Base-by-base conservation (phyloP, 768 basidiomycete genomes). In the Neoboletus subvelutipes region DNA sequence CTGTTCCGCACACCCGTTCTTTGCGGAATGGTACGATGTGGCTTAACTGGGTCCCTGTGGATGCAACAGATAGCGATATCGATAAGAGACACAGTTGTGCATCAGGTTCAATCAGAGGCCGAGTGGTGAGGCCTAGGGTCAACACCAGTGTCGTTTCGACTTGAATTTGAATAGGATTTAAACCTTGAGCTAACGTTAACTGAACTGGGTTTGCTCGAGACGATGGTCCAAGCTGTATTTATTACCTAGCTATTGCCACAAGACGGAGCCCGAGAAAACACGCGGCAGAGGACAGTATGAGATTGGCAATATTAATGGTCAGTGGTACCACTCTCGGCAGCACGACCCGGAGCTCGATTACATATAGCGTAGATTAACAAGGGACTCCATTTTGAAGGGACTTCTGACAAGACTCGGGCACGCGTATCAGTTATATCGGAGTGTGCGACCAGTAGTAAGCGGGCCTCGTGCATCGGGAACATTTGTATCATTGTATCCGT, bases 361-460 rank as follows among this genome's bases (percentile, higher is more conserved):
- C 47, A 41, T 49, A 55, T 56, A 46, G 13, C 41, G 47, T 42
- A 50, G 50, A 64, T 61, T 47, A 61, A 71, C 66, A 65, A 68
- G 56, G 42, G 36, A 55, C 60, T 43, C 67, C 68, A 57, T 60
- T 60, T 56, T 20, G 20, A 57, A 55, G 46, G 33, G 28, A 24
- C 54, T 64, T 69, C 45, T 55, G 43, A 67, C 63, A 65, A 67
- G 55, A 50, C 58, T 64, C 50, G 62, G 37, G 48, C 64, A 63
- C 52, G 61, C 67, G 66, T 20, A 63, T 66, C 56, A 65, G 28
- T 55, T 52, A 50, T 51, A 66, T 45, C 49, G 37, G 56, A 58
- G 36, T 36, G 34, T 13, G 40, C 24, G 40, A 41, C 18, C 29
- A 36, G 36, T 15, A 13, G 51, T 50, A 52, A 54, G 55, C 60